A percentile compares a stretch with the other conserved stretches of the same genome.
Conservation (phyloP, 2,329 filamentous ascomycete genomes). For the Orbilia oligospora region DNA sequence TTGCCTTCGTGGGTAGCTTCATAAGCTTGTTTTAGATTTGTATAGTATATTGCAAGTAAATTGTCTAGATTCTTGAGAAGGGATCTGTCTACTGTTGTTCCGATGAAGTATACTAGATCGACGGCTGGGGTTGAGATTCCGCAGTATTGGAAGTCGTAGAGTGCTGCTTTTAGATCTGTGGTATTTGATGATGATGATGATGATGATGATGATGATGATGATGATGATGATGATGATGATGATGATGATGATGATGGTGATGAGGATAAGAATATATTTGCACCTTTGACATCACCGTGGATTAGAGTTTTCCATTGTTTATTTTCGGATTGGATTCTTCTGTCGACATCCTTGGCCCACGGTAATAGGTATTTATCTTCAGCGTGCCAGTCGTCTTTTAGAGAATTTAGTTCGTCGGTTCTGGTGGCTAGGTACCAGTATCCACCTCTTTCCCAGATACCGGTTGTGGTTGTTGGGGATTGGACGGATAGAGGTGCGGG, state of each 20-base stretch:
- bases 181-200: constrained; percentile 63
- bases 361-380: constrained; percentile 71
- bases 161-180: constrained; percentile 67
- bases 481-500: constrained; percentile 73
- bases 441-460: constrained; percentile 76
- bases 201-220: neutral
- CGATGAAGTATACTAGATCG: constrained; percentile 72
- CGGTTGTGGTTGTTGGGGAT: constrained; percentile 49
- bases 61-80: constrained; percentile 69
- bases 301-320: constrained; percentile 72
- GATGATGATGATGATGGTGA: neutral
- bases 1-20: constrained; percentile 22
- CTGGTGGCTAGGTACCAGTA: constrained; percentile 79
- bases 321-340: constrained; percentile 72
- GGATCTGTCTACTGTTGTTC: constrained; percentile 66
- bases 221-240: constrained; percentile 64
- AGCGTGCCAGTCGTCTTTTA: constrained; percentile 66
- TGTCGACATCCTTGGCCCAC: constrained; percentile 71
- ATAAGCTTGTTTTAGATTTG: constrained; percentile 45
- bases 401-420: constrained; percentile 71
- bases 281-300: constrained; percentile 79
- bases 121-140: constrained; percentile 76
- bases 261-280: constrained; percentile 72
- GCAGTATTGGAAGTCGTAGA: constrained; percentile 80
- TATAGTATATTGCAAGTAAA: constrained; percentile 71